phyloP scores from a whole-genome alignment of 2,329 filamentous ascomycete species.

The Pseudocercospora musae region DNA sequence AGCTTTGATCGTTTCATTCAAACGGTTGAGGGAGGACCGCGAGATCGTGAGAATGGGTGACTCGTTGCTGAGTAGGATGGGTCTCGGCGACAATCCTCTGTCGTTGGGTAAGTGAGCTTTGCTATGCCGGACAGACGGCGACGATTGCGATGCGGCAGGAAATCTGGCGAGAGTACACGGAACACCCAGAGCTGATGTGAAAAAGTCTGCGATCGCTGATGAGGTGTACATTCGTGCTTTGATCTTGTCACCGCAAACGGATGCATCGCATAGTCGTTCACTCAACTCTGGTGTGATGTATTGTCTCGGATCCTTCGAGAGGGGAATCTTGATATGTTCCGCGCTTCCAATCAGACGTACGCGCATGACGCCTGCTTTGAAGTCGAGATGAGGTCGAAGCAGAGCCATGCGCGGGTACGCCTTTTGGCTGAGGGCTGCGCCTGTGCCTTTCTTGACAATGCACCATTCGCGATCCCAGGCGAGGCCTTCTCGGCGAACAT shows the following conservation, averaged over 20 bases:
- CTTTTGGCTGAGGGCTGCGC: conserved; percentile 83
- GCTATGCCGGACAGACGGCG: conserved; percentile 61
- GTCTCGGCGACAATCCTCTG: conserved; percentile 38
- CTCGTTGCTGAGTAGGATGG: conserved; percentile 85
- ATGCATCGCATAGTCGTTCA: conserved; percentile 49
- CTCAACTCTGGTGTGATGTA: conserved; percentile 40
- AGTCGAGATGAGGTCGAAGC: conserved; percentile 70
- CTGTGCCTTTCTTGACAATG: conserved; percentile 80
- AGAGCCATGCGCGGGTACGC: conserved; percentile 83
- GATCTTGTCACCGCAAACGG: conserved; percentile 80
- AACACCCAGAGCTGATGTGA: conserved; percentile 69
- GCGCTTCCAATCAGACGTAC: conserved; percentile 46
- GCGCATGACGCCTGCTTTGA: conserved; percentile 62
- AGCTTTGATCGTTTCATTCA: conserved; percentile 69
- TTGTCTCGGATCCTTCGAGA: conserved; percentile 64
- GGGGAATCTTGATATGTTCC: conserved; percentile 48
- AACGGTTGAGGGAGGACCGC: conserved; percentile 69
- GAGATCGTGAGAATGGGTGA: conserved; percentile 87
- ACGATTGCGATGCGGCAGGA: conserved; percentile 58
- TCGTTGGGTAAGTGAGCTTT: conserved; percentile 62
- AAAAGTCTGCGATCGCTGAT: conserved; percentile 67
- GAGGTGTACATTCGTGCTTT: conserved; percentile 68
- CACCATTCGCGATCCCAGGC: conserved; percentile 98
- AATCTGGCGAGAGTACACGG: conserved; percentile 83
- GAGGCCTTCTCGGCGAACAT: conserved; percentile 75